A percentile compares a stretch with the other conserved stretches of the same genome.
phyloP scores from a whole-genome alignment of 257 asterid genomes.

The Solanum chilense region DNA sequence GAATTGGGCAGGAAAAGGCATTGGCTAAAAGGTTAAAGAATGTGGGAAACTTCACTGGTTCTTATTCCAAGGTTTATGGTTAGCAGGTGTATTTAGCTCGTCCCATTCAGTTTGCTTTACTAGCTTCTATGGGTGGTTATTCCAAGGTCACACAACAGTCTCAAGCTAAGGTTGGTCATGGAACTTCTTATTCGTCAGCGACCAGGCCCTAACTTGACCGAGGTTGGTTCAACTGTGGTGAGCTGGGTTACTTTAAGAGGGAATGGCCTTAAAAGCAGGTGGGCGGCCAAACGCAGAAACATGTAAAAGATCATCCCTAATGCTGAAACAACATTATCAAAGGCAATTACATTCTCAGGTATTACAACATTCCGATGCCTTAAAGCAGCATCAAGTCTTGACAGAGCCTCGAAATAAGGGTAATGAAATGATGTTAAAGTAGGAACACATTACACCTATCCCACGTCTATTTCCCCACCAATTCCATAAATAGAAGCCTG shows the following conservation, averaged over 20 bases:
- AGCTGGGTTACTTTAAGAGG: too few relatives aligned
- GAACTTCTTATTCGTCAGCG: too few relatives aligned
- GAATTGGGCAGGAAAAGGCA: neutral
- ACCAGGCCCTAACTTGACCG: neutral
- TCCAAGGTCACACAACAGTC: neutral
- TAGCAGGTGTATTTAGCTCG: too few relatives aligned
- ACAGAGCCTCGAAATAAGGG: slow-evolving; percentile 64
- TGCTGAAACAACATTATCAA: slow-evolving; percentile 90
- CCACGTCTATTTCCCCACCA: too few relatives aligned
- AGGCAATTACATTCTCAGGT: slow-evolving; percentile 74
- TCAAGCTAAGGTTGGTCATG: neutral
- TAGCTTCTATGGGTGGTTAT: too few relatives aligned
- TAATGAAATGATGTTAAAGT: neutral
- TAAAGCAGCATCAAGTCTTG: slow-evolving; percentile 66
- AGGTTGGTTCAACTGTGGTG: too few relatives aligned
- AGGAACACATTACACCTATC: neutral
- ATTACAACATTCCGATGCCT: slow-evolving; percentile 40
- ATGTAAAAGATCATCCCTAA: too few relatives aligned
- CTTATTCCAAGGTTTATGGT: neutral
- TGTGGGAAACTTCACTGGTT: neutral
- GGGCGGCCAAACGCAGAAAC: too few relatives aligned
- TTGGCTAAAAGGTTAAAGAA: neutral
- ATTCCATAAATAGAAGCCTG: too few relatives aligned
- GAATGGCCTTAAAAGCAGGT: too few relatives aligned
- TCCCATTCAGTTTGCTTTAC: neutral